Percentiles rank a stretch among this genome's conserved stretches.
phyloP scores from a whole-genome alignment of 2,329 filamentous ascomycete genomes.

The Nothophaeocryptopus gaeumannii region DNA sequence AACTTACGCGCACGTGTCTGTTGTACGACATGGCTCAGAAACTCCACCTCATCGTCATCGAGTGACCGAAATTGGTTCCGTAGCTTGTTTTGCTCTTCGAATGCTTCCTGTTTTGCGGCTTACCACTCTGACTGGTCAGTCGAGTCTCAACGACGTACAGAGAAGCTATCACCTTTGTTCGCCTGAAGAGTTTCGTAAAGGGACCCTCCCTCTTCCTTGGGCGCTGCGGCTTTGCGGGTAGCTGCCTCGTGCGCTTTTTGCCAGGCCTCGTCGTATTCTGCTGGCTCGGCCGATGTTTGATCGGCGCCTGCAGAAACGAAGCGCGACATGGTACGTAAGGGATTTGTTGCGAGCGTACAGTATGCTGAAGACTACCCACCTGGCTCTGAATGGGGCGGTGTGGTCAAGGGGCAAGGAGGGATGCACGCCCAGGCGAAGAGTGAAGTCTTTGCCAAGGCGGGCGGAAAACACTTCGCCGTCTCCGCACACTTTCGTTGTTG shows the following conservation, averaged over 20 bases:
- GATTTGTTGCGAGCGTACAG: not conserved
- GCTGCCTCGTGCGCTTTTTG: slow-evolving; percentile 61
- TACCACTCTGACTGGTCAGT: slow-evolving; percentile 29
- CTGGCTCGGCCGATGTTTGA: slow-evolving; percentile 38
- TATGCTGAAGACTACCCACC: not conserved
- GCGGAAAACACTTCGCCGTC: too few relatives aligned
- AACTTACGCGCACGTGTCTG: slow-evolving; percentile 43
- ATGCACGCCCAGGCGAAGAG: not conserved
- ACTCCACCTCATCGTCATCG: slow-evolving; percentile 76
- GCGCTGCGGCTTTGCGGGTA: slow-evolving; percentile 47
- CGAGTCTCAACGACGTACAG: slow-evolving; percentile 8
- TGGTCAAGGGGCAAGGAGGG: not conserved
- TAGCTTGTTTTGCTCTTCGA: slow-evolving; percentile 68
- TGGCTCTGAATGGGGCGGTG: not conserved
- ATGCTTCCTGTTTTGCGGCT: slow-evolving; percentile 79
- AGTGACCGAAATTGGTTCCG: slow-evolving; percentile 75
- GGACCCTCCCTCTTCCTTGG: slow-evolving; percentile 55
- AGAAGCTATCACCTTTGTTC: slow-evolving; percentile 64
- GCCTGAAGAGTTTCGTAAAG: slow-evolving; percentile 75
- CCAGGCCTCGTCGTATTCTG: slow-evolving; percentile 58
- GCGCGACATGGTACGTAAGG: slow-evolving; percentile 42
- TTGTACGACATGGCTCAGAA: slow-evolving; percentile 61
- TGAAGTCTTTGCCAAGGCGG: too few relatives aligned
- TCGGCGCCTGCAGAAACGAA: slow-evolving; percentile 54
- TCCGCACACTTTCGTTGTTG: too few relatives aligned